Percentiles rank a stretch among this genome's conserved stretches.
phyloP scores from a whole-genome alignment of 305 asterid genomes.

The Lippia alba region DNA sequence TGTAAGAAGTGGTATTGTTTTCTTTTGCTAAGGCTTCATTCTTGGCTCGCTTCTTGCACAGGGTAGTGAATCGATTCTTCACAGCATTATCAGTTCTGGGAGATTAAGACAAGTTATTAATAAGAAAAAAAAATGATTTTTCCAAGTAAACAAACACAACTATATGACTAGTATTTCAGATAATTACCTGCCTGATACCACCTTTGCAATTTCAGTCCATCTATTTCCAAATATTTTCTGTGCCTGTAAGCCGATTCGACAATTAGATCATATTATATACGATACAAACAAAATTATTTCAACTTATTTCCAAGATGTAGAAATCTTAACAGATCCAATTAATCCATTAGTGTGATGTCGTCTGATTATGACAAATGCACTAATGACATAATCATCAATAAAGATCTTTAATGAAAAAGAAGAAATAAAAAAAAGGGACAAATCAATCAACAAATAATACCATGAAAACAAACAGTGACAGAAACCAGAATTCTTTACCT shows the following conservation, averaged over 20 bases:
- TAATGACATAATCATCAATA: slow-evolving; percentile 24
- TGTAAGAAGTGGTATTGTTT: slow-evolving; percentile 61
- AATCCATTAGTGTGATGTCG: slow-evolving; percentile 6
- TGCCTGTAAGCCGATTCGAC: slow-evolving; percentile 61
- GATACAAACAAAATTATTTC: not conserved
- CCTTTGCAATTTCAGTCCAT: slow-evolving; percentile 99
- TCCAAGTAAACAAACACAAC: slow-evolving; percentile 2
- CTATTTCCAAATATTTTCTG: slow-evolving; percentile 94
- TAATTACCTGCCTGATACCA: slow-evolving; percentile 97
- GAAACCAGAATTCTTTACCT: slow-evolving; percentile 53
- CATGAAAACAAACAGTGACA: not conserved
- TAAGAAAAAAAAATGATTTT: slow-evolving; percentile 12
- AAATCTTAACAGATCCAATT: not conserved
- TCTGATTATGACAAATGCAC: slow-evolving; percentile 19
- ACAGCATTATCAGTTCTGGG: slow-evolving; percentile 98
- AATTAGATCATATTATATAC: slow-evolving; percentile 37
- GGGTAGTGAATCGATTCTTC: slow-evolving; percentile 96
- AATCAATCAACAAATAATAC: slow-evolving; percentile 18
- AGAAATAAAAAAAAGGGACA: slow-evolving; percentile 6
- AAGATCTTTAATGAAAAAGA: slow-evolving; percentile 2
- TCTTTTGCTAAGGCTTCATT: slow-evolving; percentile 89
- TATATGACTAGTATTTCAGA: slow-evolving; percentile 20
- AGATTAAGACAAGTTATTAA: slow-evolving; percentile 10
- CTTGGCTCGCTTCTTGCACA: slow-evolving; percentile 95
- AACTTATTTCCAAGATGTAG: not conserved